Conservation (phyloP, 208 protist species). For the Trypanosoma rangeli region DNA sequence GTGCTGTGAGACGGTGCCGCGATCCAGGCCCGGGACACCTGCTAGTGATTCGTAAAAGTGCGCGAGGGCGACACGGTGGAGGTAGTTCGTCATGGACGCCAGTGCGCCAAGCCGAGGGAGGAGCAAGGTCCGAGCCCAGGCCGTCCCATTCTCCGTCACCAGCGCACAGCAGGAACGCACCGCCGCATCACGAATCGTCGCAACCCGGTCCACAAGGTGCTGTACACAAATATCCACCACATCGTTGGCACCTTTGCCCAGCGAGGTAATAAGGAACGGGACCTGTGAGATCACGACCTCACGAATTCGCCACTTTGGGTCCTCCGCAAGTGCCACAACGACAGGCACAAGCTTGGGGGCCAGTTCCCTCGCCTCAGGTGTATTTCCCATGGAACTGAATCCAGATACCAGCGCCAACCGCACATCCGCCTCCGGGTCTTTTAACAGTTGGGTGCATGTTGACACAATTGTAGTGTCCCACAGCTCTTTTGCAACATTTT, state of each 20-base stretch:
- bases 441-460: slow-evolving; percentile 76
- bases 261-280: slow-evolving; percentile 77
- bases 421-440: slow-evolving; percentile 80
- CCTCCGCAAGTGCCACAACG: slow-evolving; percentile 69
- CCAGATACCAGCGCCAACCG: slow-evolving; percentile 82
- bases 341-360: slow-evolving; percentile 83
- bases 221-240: slow-evolving; percentile 81
- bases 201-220: slow-evolving; percentile 80
- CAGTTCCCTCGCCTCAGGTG: slow-evolving; percentile 77
- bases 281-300: slow-evolving; percentile 85
- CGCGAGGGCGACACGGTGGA: slow-evolving; percentile 75
- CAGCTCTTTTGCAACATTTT: slow-evolving; percentile 67
- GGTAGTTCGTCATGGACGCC: slow-evolving; percentile 62
- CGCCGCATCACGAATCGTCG: slow-evolving; percentile 81
- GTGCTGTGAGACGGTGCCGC: slow-evolving; percentile 37
- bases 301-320: slow-evolving; percentile 88
- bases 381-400: slow-evolving; percentile 87
- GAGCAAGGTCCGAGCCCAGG: slow-evolving; percentile 60
- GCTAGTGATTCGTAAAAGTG: slow-evolving; percentile 74
- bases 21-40: slow-evolving; percentile 49
- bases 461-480: slow-evolving; percentile 77
- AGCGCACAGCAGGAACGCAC: slow-evolving; percentile 83
- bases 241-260: slow-evolving; percentile 66
- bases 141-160: slow-evolving; percentile 57
- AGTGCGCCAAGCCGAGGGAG: slow-evolving; percentile 68